These are phyloP conservation scores for Calocybe gangraenosa DNA, from an alignment of 768 basidiomycete species.

Conservation along the genomic window DNA sequence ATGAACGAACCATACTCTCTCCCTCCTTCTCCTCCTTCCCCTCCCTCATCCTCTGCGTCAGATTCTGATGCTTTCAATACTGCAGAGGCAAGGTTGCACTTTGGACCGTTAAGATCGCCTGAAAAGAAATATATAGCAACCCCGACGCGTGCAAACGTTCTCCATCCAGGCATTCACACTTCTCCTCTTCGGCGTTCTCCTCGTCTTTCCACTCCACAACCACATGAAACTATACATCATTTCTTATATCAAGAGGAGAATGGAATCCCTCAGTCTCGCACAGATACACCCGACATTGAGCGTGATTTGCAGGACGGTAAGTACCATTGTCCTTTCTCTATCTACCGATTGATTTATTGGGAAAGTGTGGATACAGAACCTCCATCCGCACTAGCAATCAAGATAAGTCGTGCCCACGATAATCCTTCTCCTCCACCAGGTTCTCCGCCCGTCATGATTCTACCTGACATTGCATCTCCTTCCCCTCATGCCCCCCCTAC, in stretches of 20 bases:
- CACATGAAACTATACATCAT: constrained; percentile 5
- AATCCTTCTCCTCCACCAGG: constrained; percentile 66
- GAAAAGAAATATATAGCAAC: constrained; percentile 42
- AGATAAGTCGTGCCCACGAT: constrained; percentile 63
- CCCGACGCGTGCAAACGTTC: constrained; percentile 24
- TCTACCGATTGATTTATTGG: constrained; percentile 6
- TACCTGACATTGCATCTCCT: not conserved
- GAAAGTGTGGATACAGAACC: constrained; percentile 43
- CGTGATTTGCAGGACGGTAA: constrained; percentile 40
- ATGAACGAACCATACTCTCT: not conserved
- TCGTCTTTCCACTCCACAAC: constrained; percentile 39
- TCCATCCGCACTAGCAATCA: constrained; percentile 60
- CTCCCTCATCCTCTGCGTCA: constrained; percentile 24
- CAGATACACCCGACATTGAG: constrained; percentile 49
- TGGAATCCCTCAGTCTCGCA: constrained; percentile 30
- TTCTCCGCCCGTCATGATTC: constrained; percentile 4
- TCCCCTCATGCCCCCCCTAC: constrained; percentile 1
- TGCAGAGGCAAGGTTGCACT: constrained; percentile 40
- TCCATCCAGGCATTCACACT: constrained; percentile 13
- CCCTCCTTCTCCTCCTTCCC: not conserved
- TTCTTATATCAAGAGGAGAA: constrained; percentile 20
- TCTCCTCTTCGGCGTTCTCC: constrained; percentile 46
- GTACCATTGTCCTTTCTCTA: constrained; percentile 15
- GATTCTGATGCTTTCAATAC: constrained; percentile 40
- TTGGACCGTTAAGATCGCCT: constrained; percentile 49